Evolutionary conservation across 1,139 yeast species (phyloP).

Genomic region (Pneumocystis canis): DNA sequence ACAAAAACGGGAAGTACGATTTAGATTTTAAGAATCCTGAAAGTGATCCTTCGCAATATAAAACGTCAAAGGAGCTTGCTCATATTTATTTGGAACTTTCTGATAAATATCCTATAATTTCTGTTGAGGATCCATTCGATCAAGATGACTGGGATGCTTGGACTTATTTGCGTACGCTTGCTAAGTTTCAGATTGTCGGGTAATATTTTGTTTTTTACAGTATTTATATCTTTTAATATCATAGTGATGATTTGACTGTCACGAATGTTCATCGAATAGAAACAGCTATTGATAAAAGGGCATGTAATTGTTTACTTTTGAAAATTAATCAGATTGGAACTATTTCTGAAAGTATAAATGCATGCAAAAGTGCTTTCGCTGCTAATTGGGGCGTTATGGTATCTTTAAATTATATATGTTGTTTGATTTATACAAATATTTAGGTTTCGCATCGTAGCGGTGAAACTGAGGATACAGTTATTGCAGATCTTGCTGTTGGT

Average conservation of each 20-base stretch:
- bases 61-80: constrained; percentile 74
- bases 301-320: constrained; percentile 80
- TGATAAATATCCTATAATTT: constrained; percentile 86
- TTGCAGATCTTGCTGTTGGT: constrained; percentile 94
- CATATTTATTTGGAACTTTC: constrained; percentile 63
- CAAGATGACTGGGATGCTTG: constrained; percentile 99
- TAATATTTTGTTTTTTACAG: not conserved
- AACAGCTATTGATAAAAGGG: constrained; percentile 88
- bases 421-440: constrained; percentile 58
- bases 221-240: not conserved
- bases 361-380: constrained; percentile 77
- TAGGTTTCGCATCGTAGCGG: constrained; percentile 78
- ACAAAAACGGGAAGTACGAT: constrained; percentile 89
- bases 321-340: constrained; percentile 90
- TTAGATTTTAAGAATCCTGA: constrained; percentile 93
- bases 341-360: constrained; percentile 78
- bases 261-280: constrained; percentile 89
- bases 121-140: constrained; percentile 95
- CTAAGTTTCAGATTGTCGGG: constrained; percentile 70
- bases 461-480: constrained; percentile 95
- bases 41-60: constrained; percentile 78
- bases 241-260: constrained; percentile 83
- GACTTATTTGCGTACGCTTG: constrained; percentile 63
- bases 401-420: constrained; percentile 69
- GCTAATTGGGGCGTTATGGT: constrained; percentile 98